Evolutionary conservation across 371 early-diverging fungal species (phyloP), one percentile per base, ranked within the genome.

Genomic region (Apophysomyces trapeziformis): DNA sequence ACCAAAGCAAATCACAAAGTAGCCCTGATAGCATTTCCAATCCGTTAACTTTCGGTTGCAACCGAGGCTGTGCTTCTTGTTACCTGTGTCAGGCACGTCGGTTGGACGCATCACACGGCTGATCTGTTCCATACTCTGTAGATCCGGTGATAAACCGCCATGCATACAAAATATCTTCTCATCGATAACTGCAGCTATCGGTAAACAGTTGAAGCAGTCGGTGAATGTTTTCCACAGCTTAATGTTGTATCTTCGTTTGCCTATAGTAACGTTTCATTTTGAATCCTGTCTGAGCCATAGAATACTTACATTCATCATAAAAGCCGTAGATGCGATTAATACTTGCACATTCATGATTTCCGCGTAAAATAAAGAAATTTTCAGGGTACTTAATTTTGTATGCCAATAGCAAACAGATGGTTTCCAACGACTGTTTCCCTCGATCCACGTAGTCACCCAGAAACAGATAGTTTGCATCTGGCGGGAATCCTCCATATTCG

Each of bases 261-360:
- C 71, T 71, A 58, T 11, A 32, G 13, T 5, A 16, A 26, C 14
- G n/a, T 62, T 11, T 44, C 16, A n/a, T 18, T 57, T 54, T 6
- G 5, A 16, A 50, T 36, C 21, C n/a, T 36, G 16, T 59, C 13
- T 14, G 16, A 21, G 12, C 7, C 7, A 9, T 35, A 21, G 16
- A 0, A 21, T 50, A 16, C 46, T 70, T 76, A 70, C 97, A 96
- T 80, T 99, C 99, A 76, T 99, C 99, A 76, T 97, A 99, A 77
- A 99, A 99, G 6, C 99, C 99, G 75, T 99, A 99, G 44, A 99
- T 94, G 63, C 92, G 89, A 75, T 96, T 96, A 76, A 97, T 93
- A 74, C 89, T 87, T 12, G 95, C 93, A 72, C 93, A 92, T 76
- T 97, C 97, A 76, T 97, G 97, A 79, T 96, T 98, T 46, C 98